These are phyloP conservation scores for Talaromyces borbonicus DNA, from an alignment of 495 filamentous ascomycete genomes.

Conservation along the genomic window DNA sequence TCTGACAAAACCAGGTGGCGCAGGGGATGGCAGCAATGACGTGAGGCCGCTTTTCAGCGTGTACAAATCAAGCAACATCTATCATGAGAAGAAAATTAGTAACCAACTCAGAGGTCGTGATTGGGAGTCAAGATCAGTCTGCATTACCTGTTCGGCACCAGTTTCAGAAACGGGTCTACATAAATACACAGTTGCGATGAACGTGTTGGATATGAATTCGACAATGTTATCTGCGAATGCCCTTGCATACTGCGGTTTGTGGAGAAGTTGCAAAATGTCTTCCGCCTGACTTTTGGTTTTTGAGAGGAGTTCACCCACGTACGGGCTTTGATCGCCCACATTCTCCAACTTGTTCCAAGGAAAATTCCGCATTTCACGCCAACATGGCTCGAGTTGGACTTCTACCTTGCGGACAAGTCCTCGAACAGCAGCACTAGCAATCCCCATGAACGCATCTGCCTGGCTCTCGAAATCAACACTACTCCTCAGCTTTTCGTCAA, in stretches of 20 bases:
- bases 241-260: slow-evolving; percentile 87
- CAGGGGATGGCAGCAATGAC: slow-evolving; percentile 30
- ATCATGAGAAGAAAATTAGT: neutral
- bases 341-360: slow-evolving; percentile 92
- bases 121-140: neutral
- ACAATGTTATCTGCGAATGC: slow-evolving; percentile 93
- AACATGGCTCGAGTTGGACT: slow-evolving; percentile 68
- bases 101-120: neutral
- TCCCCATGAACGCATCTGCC: slow-evolving; percentile 89
- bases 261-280: slow-evolving; percentile 68
- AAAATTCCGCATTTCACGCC: slow-evolving; percentile 95
- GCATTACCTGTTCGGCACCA: slow-evolving; percentile 78
- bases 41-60: slow-evolving; percentile 74
- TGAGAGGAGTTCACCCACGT: slow-evolving; percentile 69
- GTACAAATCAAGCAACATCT: slow-evolving; percentile 93
- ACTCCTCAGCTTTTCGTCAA: slow-evolving; percentile 65
- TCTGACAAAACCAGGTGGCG: slow-evolving; percentile 65
- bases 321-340: slow-evolving; percentile 92
- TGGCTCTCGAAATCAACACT: slow-evolving; percentile 85
- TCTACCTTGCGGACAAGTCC: slow-evolving; percentile 78
- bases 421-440: slow-evolving; percentile 79
- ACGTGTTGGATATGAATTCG: slow-evolving; percentile 69
- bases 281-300: slow-evolving; percentile 57
- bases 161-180: slow-evolving; percentile 86
- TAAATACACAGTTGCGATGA: slow-evolving; percentile 74